A percentile compares a stretch with the other conserved stretches of the same genome.
phyloP scores from a whole-genome alignment of 1,139 yeast species.

The Suhomyces atakaporum region DNA sequence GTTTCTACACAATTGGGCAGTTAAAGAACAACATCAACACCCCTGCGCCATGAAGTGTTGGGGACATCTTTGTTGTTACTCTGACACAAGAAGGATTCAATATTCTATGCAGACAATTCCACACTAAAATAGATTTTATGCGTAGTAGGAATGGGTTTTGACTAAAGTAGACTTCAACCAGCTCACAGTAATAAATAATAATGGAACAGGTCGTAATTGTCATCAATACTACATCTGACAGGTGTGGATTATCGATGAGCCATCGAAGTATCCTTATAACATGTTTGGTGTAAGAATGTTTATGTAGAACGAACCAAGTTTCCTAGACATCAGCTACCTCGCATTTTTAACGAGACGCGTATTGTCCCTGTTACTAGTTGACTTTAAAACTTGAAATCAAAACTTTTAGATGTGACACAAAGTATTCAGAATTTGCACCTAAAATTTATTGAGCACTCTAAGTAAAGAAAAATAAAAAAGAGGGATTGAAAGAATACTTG shows the following conservation, averaged over 20 bases:
- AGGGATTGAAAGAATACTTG: neutral
- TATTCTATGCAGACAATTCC: neutral
- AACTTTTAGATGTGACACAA: neutral
- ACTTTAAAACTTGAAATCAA: neutral
- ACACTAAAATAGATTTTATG: neutral
- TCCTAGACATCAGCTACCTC: neutral
- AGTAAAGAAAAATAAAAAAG: neutral
- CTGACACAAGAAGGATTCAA: neutral
- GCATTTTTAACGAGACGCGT: conserved; percentile 1
- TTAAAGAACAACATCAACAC: no score
- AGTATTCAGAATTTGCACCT: conserved; percentile 4
- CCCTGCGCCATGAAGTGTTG: neutral
- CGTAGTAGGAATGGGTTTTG: neutral
- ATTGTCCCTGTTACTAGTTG: conserved; percentile 2
- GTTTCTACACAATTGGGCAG: no score
- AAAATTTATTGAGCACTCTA: no score
- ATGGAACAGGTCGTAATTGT: no score
- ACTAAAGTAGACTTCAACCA: neutral
- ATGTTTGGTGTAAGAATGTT: no score
- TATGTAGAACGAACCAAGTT: neutral
- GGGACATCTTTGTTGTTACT: neutral
- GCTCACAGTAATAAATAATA: no score
- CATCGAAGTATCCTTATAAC: no score
- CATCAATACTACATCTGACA: no score
- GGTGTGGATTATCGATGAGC: no score